Percentiles rank a stretch among this genome's conserved stretches.
Evolutionary conservation across 2,329 filamentous ascomycete genomes (phyloP).

Genomic region (Thermoascus crustaceus): DNA sequence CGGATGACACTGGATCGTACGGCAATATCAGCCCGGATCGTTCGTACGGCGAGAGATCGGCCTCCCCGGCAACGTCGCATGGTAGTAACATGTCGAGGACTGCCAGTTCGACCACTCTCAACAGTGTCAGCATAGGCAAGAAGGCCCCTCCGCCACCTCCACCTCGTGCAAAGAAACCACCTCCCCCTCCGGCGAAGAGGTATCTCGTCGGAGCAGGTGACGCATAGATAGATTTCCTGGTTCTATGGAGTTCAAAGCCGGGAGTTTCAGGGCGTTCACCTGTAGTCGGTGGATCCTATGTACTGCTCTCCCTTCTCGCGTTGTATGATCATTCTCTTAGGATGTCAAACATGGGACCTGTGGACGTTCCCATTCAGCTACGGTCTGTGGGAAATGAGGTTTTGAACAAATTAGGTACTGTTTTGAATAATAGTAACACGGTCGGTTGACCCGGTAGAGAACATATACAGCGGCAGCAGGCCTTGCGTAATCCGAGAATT

Average conservation of each 20-base stretch:
- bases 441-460: no score
- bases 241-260: background rate
- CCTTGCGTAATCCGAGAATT: no score
- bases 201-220: constrained; percentile 24
- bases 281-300: background rate
- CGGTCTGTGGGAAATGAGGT: no score
- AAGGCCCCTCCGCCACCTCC: constrained; percentile 57
- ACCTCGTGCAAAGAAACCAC: constrained; percentile 57
- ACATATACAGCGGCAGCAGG: no score
- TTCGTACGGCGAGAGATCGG: constrained; percentile 41
- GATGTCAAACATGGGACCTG: no score
- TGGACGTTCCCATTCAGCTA: no score
- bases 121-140: constrained; percentile 29
- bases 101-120: constrained; percentile 41
- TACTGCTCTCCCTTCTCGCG: background rate
- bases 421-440: no score
- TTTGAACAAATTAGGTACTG: no score
- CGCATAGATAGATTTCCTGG: constrained; percentile 10
- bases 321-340: background rate
- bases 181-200: constrained; percentile 57
- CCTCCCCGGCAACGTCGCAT: constrained; percentile 47
- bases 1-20: constrained; percentile 44
- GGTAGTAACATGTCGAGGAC: constrained; percentile 44
- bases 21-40: constrained; percentile 42
- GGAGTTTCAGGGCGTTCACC: background rate